Base-by-base conservation (phyloP, 192 early-diverging fungal genomes). In the Phlyctochytrium planicorne region DNA sequence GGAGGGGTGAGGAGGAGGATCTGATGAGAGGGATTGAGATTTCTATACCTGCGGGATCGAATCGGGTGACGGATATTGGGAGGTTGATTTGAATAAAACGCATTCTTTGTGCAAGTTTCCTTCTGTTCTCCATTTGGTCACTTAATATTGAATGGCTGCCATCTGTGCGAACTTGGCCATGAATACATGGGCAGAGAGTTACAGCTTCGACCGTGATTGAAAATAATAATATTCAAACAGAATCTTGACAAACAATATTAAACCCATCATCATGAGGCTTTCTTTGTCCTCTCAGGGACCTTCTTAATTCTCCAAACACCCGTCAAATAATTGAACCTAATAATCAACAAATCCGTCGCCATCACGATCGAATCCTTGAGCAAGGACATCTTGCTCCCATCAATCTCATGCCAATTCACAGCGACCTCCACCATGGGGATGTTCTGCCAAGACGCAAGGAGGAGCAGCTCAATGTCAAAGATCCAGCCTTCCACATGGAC, bases 401-500 rank as follows among this genome's bases (percentile, higher is more conserved):
- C 94, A 33, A 98, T 89, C 73, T 98, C 96, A 71, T 97, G 93
- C 96, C 96, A 98, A 24, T 83, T 92, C 14, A 98, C 93, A 2
- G 91, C 89, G 3, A 97, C 92, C 72, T 98, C 96, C 2, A 76
- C 81, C 31, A 98, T 86, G 1, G 91, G 92, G 25, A 95, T 91
- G 0, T 75, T 53, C 29, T 86, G 78, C 52, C 82, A 78, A 31
- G 85, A 72, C 1, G 93, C 94, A 60, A 97, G 82, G 71, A 98
- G 81, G 40, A 98, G 77, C 56, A 95, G 77, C 77, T 98, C 96
- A 60, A 98, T 93, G 74, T 98, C 96, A 80, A 98, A 98, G 73
- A 98, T 96, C 90, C 94, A 98, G 27, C 96, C 82, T 70, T 96
- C 91, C 1, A 94, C 93, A 61, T 98, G 96, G 91, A 97, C 93